phyloP scores from a whole-genome alignment of 129 eudicot species.

The Chrysanthemum seticuspe region DNA sequence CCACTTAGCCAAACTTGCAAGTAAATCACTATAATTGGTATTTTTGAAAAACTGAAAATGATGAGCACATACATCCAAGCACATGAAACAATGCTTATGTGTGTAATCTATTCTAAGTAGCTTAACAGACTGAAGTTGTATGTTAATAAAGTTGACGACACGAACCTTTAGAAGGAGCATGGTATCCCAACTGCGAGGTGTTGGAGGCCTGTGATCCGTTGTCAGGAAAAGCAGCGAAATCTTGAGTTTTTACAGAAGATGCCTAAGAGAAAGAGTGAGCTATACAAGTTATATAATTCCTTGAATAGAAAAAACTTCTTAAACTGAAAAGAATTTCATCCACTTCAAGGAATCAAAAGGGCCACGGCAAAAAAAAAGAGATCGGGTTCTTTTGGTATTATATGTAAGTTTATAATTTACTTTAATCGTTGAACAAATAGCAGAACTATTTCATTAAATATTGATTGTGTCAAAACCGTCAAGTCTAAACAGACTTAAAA shows the following conservation, averaged over 20 bases:
- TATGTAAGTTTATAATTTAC: too few relatives aligned
- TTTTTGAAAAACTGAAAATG: neutral
- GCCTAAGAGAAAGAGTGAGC: conserved; percentile 40
- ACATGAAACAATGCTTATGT: neutral
- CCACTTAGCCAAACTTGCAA: too few relatives aligned
- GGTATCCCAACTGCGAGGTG: conserved; percentile 55
- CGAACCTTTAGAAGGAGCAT: conserved; percentile 60
- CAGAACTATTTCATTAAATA: neutral
- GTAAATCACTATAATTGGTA: neutral
- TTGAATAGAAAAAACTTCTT: conserved; percentile 1
- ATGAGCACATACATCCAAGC: conserved; percentile 10
- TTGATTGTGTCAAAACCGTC: too few relatives aligned
- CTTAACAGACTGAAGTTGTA: conserved; percentile 20
- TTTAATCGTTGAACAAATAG: neutral
- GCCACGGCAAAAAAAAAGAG: neutral
- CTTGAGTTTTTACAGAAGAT: conserved; percentile 47
- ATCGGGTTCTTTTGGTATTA: too few relatives aligned
- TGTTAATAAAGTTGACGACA: conserved; percentile 9
- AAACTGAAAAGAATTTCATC: neutral
- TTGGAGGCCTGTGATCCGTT: conserved; percentile 64
- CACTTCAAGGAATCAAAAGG: neutral
- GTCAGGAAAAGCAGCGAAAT: conserved; percentile 44
- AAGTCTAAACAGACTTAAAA: too few relatives aligned
- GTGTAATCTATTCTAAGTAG: neutral
- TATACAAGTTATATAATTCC: conserved; percentile 20